Base-by-base conservation (phyloP, 2,329 filamentous ascomycete genomes). In the Epichloe gansuensis region DNA sequence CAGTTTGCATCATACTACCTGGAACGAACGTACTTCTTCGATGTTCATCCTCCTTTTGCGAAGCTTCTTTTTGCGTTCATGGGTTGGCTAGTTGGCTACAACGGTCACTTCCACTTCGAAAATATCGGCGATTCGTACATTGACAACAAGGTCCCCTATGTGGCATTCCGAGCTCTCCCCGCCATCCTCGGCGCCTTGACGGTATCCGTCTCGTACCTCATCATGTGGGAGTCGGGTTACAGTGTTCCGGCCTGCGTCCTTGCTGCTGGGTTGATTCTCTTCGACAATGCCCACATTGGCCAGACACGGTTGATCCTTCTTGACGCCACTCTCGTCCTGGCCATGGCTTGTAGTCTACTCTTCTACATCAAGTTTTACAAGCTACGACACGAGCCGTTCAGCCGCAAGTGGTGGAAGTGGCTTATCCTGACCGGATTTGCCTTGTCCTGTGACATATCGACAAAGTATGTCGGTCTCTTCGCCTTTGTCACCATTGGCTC, bases 181-280 rank as follows among this genome's bases (percentile, higher is more conserved):
- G 93, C 93, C 54, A 80, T 93, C 48, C 81, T 97, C 60, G 93
- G 93, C 58, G 85, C 93, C 52, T 74, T 98, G 59, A 98, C 93
- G 11, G 89, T 98, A 49, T 86, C 90, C n/a, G 86, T 91, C 47
- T 84, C 88, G 52, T 98, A 95, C 70, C 73, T 95, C 66, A 98
- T 95, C 69, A 98, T 98, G 93, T 98, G 93, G 93, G 93, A 98
- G 71, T 97, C 93, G 48, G 93, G 90, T 57, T 98, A 98, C 72
- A 95, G 89, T 58, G 76, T 98, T 42, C 93, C 93, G 11, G 93
- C 93, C 53, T 95, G 88, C 66, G 74, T 97, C 51, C 76, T 96
- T 53, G 89, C 93, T 6, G 81, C 93, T 40, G 82, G 87, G 31
- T 75, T 98, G 38, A 77, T 98, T 57, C 84, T 98, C 43, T 87